Evolutionary conservation across 208 protist species (phyloP).

Genomic region (Lotmaria passim): DNA sequence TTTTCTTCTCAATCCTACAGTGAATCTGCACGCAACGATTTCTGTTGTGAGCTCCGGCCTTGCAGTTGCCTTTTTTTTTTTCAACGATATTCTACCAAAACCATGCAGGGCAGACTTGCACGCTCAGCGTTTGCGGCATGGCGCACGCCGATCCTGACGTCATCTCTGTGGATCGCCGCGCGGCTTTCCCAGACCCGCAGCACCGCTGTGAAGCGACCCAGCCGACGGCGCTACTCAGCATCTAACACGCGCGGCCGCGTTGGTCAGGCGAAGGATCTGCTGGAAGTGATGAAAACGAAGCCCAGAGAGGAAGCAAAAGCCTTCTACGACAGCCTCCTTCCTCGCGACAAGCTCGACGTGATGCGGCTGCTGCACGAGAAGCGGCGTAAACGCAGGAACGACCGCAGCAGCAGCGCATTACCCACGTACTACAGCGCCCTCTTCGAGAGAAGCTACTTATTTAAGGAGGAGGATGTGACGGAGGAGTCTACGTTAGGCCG

Average conservation of each 20-base stretch:
- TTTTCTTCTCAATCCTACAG: no score
- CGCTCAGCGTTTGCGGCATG: neutral
- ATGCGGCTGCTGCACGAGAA: conserved; percentile 49
- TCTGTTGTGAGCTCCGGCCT: no score
- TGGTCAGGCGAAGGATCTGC: conserved; percentile 48
- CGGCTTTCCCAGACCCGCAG: conserved; percentile 4
- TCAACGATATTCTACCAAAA: neutral
- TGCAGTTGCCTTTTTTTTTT: neutral
- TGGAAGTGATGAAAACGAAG: conserved; percentile 54
- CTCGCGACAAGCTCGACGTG: conserved; percentile 75
- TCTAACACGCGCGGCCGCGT: conserved; percentile 67
- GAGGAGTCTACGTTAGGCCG: conserved; percentile 83
- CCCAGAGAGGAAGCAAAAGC: conserved; percentile 32
- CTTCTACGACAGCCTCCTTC: conserved; percentile 56
- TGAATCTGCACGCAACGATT: no score
- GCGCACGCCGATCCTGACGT: neutral
- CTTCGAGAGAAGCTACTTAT: conserved; percentile 80
- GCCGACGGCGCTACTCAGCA: conserved; percentile 64
- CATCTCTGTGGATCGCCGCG: neutral
- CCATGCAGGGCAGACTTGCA: neutral
- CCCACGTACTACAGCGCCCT: conserved; percentile 58
- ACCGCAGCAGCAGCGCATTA: conserved; percentile 32
- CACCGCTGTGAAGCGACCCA: conserved; percentile 22
- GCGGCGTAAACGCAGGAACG: conserved; percentile 36
- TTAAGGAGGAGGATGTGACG: conserved; percentile 75